phyloP scores from a whole-genome alignment of 768 basidiomycete genomes.

The Kwoniella europaea region DNA sequence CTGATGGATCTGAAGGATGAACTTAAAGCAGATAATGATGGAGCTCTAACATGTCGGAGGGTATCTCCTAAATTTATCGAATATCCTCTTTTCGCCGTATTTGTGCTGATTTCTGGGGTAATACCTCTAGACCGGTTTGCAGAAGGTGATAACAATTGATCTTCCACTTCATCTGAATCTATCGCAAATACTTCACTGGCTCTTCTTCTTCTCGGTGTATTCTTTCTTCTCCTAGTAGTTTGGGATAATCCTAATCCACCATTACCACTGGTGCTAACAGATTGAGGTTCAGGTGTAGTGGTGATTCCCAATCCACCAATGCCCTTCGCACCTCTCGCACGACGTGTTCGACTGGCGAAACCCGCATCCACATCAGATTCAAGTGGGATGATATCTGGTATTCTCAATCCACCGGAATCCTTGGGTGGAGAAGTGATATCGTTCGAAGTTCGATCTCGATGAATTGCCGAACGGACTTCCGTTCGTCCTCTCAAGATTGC shows the following conservation, averaged over 20 bases:
- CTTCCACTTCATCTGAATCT: constrained; percentile 15
- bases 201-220: constrained; percentile 6
- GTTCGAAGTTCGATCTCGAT: constrained; percentile 56
- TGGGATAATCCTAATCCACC: constrained; percentile 3
- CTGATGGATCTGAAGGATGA: constrained; percentile 38
- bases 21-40: constrained; percentile 31
- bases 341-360: constrained; percentile 65
- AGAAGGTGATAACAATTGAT: background rate
- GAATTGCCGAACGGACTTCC: constrained; percentile 67
- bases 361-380: constrained; percentile 81
- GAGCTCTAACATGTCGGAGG: constrained; percentile 42
- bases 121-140: constrained; percentile 1
- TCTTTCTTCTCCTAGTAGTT: constrained; percentile 13
- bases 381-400: constrained; percentile 69
- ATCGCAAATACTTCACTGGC: constrained; percentile 12
- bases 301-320: constrained; percentile 26
- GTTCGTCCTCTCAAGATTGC: constrained; percentile 81
- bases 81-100: constrained; percentile 3
- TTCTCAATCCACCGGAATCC: constrained; percentile 32
- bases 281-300: constrained; percentile 28
- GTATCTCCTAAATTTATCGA: constrained; percentile 38
- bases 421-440: constrained; percentile 30
- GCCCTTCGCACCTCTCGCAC: constrained; percentile 64
- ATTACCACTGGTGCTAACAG: background rate
- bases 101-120: background rate